Evolutionary conservation across 177 flowering plant species (phyloP).

Genomic region (Vitis hybrid): DNA sequence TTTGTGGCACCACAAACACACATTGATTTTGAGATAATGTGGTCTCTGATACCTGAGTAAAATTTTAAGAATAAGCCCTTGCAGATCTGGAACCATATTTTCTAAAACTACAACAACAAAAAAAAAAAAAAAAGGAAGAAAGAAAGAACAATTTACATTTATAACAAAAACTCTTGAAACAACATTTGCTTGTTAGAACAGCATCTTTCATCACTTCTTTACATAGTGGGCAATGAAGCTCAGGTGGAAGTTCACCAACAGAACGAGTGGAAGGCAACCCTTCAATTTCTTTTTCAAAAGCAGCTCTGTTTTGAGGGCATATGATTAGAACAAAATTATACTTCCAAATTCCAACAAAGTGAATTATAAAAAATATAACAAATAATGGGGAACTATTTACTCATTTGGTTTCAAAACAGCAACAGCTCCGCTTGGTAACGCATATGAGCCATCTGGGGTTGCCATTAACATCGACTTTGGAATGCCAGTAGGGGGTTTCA

Average conservation of each 20-base stretch:
- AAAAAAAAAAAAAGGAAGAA: not conserved
- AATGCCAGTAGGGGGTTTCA: constrained; percentile 94
- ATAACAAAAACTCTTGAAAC: constrained; percentile 90
- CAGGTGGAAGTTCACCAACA: constrained; percentile 86
- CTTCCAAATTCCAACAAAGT: not conserved
- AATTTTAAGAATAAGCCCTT: not conserved
- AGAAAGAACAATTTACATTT: constrained; percentile 50
- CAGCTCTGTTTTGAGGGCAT: constrained; percentile 61
- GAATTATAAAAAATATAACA: not conserved
- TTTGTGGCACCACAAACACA: constrained; percentile 90
- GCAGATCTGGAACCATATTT: not conserved
- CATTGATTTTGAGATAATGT: constrained; percentile 68
- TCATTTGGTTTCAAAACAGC: constrained; percentile 95
- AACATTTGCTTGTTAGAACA: constrained; percentile 96
- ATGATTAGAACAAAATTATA: not conserved
- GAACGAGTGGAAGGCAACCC: constrained; percentile 83
- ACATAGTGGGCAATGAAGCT: constrained; percentile 88
- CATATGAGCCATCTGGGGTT: constrained; percentile 93
- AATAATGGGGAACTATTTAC: constrained; percentile 36
- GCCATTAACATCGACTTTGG: constrained; percentile 96
- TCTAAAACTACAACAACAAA: not conserved
- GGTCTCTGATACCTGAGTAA: constrained; percentile 79
- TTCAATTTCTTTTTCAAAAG: constrained; percentile 93
- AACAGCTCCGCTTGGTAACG: constrained; percentile 89
- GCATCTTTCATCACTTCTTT: constrained; percentile 99